These are phyloP conservation scores for Plasmopara viticola DNA, from an alignment of 352 stramenopile genomes.

Conservation along the genomic window DNA sequence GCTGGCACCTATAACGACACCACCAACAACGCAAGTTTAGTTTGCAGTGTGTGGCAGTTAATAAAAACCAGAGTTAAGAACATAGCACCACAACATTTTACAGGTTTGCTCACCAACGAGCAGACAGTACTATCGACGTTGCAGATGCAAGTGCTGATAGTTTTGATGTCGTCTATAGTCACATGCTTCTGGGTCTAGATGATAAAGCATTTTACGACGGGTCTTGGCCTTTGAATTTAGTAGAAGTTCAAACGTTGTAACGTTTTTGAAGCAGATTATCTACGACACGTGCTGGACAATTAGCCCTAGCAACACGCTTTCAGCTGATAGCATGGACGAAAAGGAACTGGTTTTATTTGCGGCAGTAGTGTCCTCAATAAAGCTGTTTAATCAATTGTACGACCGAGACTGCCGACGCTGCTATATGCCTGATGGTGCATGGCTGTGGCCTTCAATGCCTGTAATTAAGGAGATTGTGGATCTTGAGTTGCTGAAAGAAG, in stretches of 20 bases:
- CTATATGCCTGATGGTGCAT: constrained; percentile 40
- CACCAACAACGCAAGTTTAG: constrained; percentile 8
- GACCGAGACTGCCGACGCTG: constrained; percentile 55
- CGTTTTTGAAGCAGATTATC: constrained; percentile 58
- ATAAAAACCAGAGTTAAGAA: constrained; percentile 16
- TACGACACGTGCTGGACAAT: constrained; percentile 64
- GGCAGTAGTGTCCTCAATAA: constrained; percentile 49
- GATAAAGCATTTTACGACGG: constrained; percentile 70
- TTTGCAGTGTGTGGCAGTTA: constrained; percentile 39
- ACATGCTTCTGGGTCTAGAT: constrained; percentile 56
- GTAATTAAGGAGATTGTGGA: constrained; percentile 58
- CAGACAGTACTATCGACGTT: constrained; percentile 15
- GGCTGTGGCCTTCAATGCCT: constrained; percentile 71
- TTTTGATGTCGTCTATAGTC: constrained; percentile 66
- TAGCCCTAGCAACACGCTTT: constrained; percentile 15
- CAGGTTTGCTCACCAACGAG: constrained; percentile 7
- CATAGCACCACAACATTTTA: constrained; percentile 6
- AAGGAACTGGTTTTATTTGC: constrained; percentile 35
- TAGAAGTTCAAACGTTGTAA: constrained; percentile 39
- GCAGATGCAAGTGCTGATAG: constrained; percentile 36
- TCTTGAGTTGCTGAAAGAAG: constrained; percentile 57
- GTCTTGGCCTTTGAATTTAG: constrained; percentile 38
- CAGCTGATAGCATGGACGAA: constrained; percentile 16
- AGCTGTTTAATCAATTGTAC: constrained; percentile 79
- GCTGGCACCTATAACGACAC: neutral